phyloP scores from a whole-genome alignment of 768 basidiomycete species.

The Kwoniella bestiolae region DNA sequence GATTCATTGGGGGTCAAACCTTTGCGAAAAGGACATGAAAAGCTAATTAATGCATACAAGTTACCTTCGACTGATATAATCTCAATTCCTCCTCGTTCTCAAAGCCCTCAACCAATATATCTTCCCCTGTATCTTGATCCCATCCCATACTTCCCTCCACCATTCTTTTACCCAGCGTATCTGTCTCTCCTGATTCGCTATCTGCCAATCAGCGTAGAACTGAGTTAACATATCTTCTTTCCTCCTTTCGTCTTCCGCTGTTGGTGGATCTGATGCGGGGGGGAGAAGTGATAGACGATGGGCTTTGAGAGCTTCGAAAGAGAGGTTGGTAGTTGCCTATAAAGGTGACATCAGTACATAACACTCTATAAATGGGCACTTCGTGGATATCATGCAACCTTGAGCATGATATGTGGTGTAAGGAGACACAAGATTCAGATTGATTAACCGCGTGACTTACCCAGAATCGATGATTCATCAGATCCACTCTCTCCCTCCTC shows the following conservation, averaged over 20 bases:
- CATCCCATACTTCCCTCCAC: slow-evolving; percentile 50
- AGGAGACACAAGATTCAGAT: slow-evolving; percentile 7
- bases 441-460: slow-evolving; percentile 24
- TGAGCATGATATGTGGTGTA: too few relatives aligned
- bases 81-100: slow-evolving; percentile 12
- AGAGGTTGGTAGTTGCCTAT: slow-evolving; percentile 42
- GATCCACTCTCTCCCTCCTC: slow-evolving; percentile 45
- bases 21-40: too few relatives aligned
- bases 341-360: neutral
- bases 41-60: neutral
- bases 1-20: too few relatives aligned
- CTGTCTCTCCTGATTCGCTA: slow-evolving; percentile 39
- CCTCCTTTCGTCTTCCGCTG: slow-evolving; percentile 30
- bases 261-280: slow-evolving; percentile 32
- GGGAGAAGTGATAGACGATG: slow-evolving; percentile 45
- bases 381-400: neutral
- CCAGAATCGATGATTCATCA: slow-evolving; percentile 54
- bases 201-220: slow-evolving; percentile 55
- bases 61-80: neutral
- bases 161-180: slow-evolving; percentile 46
- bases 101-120: slow-evolving; percentile 34
- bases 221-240: slow-evolving; percentile 39
- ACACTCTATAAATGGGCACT: too few relatives aligned
- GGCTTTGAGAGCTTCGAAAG: slow-evolving; percentile 43
- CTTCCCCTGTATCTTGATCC: slow-evolving; percentile 43